These are phyloP conservation scores for Asterochloris erici DNA, from an alignment of 139 green algal genomes.

Conservation along the genomic window DNA sequence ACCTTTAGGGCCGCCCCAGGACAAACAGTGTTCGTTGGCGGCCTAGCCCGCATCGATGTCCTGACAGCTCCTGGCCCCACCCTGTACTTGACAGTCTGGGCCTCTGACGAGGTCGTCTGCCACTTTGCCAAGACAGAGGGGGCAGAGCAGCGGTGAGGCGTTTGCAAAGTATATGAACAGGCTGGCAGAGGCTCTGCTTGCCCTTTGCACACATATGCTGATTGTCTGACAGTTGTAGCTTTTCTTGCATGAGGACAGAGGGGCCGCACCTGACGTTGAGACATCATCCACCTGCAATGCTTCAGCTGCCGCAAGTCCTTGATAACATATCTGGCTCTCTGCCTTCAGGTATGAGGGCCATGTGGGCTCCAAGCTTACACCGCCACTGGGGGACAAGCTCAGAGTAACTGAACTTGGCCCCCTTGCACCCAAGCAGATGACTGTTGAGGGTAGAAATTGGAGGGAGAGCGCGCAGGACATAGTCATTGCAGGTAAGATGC, in stretches of 20 bases:
- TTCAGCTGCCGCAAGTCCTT: background rate
- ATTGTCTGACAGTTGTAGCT: background rate
- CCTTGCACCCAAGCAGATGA: slow-evolving; percentile 45
- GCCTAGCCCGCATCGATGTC: slow-evolving; percentile 88
- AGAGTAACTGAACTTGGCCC: slow-evolving; percentile 17
- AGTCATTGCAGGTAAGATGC: slow-evolving; percentile 44
- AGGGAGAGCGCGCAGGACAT: slow-evolving; percentile 50
- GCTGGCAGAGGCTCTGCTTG: background rate
- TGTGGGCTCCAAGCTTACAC: slow-evolving; percentile 56
- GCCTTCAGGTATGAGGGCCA: slow-evolving; percentile 51
- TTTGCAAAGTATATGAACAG: background rate
- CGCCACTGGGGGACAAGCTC: slow-evolving; percentile 43
- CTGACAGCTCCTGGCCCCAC: slow-evolving; percentile 57
- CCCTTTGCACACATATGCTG: background rate
- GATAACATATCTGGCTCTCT: background rate
- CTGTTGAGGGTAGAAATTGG: slow-evolving; percentile 48
- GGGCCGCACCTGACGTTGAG: background rate
- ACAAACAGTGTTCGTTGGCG: slow-evolving; percentile 77
- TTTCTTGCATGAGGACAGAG: background rate
- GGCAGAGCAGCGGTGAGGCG: slow-evolving; percentile 50
- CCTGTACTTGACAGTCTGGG: slow-evolving; percentile 93
- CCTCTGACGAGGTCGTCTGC: slow-evolving; percentile 60
- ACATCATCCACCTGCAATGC: background rate
- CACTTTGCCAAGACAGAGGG: slow-evolving; percentile 84
- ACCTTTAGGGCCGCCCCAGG: slow-evolving; percentile 81